A percentile compares a stretch with the other conserved stretches of the same genome.
phyloP scores from a whole-genome alignment of 352 stramenopile species.

The Phytophthora citrophthora region DNA sequence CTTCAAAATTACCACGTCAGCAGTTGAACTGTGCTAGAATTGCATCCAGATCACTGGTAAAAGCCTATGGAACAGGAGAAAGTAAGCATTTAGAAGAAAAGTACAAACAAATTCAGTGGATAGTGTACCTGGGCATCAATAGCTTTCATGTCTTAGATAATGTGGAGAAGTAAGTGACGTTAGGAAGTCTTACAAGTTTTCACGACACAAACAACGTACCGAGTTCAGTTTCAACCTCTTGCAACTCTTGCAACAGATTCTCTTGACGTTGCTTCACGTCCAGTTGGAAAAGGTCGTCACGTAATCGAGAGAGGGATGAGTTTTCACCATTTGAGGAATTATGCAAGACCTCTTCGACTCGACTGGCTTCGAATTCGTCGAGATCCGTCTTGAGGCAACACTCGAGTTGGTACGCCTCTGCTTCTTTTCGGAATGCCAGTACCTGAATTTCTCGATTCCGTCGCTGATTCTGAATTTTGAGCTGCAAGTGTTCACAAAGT shows the following conservation, averaged over 20 bases:
- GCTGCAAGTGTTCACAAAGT: neutral
- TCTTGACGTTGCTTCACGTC: conserved; percentile 56
- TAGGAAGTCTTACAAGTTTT: too few relatives aligned
- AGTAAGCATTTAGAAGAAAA: neutral
- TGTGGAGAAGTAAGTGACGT: neutral
- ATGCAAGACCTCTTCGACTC: conserved; percentile 29
- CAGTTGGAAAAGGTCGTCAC: conserved; percentile 59
- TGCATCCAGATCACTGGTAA: conserved; percentile 51
- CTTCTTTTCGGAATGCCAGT: conserved; percentile 31
- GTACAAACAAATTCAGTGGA: neutral
- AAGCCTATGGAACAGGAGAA: conserved; percentile 30
- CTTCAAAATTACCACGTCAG: conserved; percentile 12
- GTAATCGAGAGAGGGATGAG: conserved; percentile 33
- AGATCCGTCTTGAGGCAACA: conserved; percentile 17
- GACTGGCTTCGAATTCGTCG: conserved; percentile 19
- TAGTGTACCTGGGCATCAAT: conserved; percentile 49
- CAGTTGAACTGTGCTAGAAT: conserved; percentile 59
- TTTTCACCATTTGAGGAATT: neutral
- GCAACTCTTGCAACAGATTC: conserved; percentile 42
- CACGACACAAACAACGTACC: conserved; percentile 15
- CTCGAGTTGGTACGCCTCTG: conserved; percentile 31
- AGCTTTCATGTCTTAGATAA: conserved; percentile 44
- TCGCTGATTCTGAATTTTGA: conserved; percentile 30
- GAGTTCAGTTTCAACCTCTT: conserved; percentile 41
- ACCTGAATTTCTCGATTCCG: conserved; percentile 25